Evolutionary conservation across 208 protist genomes (phyloP).

Genomic region (Paratrypanosoma confusum): DNA sequence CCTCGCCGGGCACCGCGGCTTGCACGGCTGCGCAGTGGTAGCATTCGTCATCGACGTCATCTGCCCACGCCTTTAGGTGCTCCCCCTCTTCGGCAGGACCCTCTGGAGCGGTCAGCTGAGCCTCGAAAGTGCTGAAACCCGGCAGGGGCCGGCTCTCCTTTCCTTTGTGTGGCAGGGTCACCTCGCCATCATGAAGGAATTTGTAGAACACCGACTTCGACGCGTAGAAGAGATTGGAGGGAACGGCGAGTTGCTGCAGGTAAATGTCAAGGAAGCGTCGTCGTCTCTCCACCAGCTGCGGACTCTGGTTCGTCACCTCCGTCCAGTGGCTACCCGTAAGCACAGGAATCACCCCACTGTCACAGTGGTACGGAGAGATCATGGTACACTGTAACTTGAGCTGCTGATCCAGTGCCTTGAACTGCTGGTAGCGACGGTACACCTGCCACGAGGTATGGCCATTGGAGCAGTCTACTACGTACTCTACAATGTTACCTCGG

Average conservation of each 20-base stretch:
- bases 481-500: constrained; percentile 55
- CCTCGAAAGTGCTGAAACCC: constrained; percentile 8
- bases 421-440: constrained; percentile 76
- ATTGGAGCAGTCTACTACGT: constrained; percentile 52
- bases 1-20: no score
- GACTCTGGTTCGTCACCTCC: constrained; percentile 78
- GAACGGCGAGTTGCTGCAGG: constrained; percentile 70
- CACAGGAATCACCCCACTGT: constrained; percentile 67
- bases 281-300: constrained; percentile 65
- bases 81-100: background rate
- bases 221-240: constrained; percentile 67
- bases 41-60: background rate
- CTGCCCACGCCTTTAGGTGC: background rate
- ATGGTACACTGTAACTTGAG: constrained; percentile 40
- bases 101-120: background rate
- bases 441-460: constrained; percentile 30
- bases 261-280: constrained; percentile 74
- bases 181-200: constrained; percentile 76
- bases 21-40: no score
- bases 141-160: constrained; percentile 10
- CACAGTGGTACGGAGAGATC: constrained; percentile 27
- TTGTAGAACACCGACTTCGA: constrained; percentile 45
- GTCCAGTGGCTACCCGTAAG: constrained; percentile 74
- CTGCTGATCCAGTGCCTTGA: constrained; percentile 54
- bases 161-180: constrained; percentile 18